phyloP scores from a whole-genome alignment of 2,329 filamentous ascomycete species.

The Rhexocercosporidium sp. region DNA sequence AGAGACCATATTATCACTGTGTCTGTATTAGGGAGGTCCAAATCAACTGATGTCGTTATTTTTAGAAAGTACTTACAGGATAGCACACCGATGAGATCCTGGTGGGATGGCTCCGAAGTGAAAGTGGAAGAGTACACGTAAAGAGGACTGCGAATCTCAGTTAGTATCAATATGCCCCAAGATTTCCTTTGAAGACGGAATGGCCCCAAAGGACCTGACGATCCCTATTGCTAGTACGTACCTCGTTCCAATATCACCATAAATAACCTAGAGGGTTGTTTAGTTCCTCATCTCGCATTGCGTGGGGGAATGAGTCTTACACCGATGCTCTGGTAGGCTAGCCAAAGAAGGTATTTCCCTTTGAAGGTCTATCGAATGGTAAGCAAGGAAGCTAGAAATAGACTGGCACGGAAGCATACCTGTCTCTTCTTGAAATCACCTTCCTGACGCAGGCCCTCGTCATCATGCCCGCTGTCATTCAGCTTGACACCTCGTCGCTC shows the following conservation, averaged over 20 bases:
- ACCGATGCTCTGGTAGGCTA: slow-evolving; percentile 67
- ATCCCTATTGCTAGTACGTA: neutral
- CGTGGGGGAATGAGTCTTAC: slow-evolving; percentile 33
- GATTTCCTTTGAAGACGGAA: neutral
- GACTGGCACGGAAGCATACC: slow-evolving; percentile 11
- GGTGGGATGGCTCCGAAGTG: slow-evolving; percentile 53
- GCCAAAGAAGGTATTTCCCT: slow-evolving; percentile 42
- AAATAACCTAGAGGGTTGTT: slow-evolving; percentile 52
- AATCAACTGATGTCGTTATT: neutral
- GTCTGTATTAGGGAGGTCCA: neutral
- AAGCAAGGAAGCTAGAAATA: neutral
- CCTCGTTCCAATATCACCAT: slow-evolving; percentile 67
- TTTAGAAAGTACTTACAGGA: slow-evolving; percentile 46
- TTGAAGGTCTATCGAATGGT: slow-evolving; percentile 25
- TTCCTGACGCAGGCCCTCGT: slow-evolving; percentile 22
- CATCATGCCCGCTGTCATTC: slow-evolving; percentile 19
- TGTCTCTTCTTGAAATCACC: slow-evolving; percentile 33
- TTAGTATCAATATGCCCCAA: neutral
- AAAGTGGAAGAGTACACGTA: slow-evolving; percentile 74
- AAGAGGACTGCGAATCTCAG: slow-evolving; percentile 54
- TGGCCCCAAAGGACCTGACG: neutral
- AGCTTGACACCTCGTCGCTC: slow-evolving; percentile 16
- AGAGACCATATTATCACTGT: slow-evolving; percentile 68
- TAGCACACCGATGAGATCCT: slow-evolving; percentile 65
- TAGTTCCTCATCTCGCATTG: neutral